phyloP scores from a whole-genome alignment of 1,284 basidiomycete species.

The Trichosporon sp. region DNA sequence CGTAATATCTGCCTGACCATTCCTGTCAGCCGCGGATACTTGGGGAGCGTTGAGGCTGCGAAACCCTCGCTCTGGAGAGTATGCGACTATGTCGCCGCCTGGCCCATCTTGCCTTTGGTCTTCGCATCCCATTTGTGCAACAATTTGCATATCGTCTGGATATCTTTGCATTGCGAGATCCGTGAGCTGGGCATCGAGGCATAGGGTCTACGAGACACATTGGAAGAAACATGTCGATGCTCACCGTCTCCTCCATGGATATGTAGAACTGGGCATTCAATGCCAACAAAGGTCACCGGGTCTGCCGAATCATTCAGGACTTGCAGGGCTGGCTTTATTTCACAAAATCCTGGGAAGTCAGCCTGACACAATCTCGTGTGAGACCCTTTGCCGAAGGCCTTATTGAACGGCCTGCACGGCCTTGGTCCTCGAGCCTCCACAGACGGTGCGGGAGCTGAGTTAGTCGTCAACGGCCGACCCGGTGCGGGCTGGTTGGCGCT shows the following conservation, averaged over 20 bases:
- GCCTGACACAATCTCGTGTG: background rate
- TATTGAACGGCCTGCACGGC: background rate
- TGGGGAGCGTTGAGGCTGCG: no score
- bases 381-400: background rate
- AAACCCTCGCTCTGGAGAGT: no score
- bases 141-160: no score
- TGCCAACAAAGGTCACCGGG: background rate
- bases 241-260: no score
- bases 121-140: no score
- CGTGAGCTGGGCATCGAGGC: no score
- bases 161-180: no score
- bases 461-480: conserved; percentile 1
- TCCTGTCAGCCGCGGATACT: background rate
- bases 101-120: no score
- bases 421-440: background rate
- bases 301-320: background rate
- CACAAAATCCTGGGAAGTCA: background rate
- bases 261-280: no score
- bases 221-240: no score
- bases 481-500: background rate
- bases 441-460: background rate
- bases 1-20: background rate
- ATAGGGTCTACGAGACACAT: no score
- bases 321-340: background rate
- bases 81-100: no score